phyloP scores from a whole-genome alignment of 176 grass and related monocot species.

The Musa itinerans region DNA sequence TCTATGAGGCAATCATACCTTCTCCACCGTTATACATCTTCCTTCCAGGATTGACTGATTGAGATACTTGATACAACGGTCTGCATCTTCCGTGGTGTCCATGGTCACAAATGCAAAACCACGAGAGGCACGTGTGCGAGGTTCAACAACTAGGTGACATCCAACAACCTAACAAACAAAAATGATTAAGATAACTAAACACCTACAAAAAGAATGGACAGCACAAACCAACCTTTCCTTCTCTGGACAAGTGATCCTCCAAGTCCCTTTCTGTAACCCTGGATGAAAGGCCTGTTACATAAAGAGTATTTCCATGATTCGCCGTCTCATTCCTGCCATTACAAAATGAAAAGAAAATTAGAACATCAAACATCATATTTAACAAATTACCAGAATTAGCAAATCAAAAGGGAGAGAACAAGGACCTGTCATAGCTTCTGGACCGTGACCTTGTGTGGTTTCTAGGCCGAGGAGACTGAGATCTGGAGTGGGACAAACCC shows the following conservation, averaged over 20 bases:
- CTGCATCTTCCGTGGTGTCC: conserved; percentile 51
- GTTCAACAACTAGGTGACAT: conserved; percentile 61
- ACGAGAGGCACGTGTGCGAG: conserved; percentile 63
- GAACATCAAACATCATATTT: conserved; percentile 1
- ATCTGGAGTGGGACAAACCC: conserved; percentile 42
- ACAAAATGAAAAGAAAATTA: conserved; percentile 4
- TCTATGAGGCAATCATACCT: conserved; percentile 32
- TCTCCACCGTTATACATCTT: conserved; percentile 86
- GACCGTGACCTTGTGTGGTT: conserved; percentile 37
- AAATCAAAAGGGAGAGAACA: neutral
- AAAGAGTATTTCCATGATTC: conserved; percentile 68
- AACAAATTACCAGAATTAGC: neutral
- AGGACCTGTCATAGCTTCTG: conserved; percentile 47
- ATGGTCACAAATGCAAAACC: conserved; percentile 98
- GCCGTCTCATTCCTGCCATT: conserved; percentile 29
- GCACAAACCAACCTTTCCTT: conserved; percentile 51
- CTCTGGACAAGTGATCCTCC: conserved; percentile 54
- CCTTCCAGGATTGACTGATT: conserved; percentile 71
- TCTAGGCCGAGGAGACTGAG: conserved; percentile 40
- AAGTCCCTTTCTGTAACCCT: conserved; percentile 63
- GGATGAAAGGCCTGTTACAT: conserved; percentile 73
- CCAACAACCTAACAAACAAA: conserved; percentile 46
- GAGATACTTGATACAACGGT: conserved; percentile 69
- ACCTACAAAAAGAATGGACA: neutral
- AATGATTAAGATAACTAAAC: neutral